phyloP scores from a whole-genome alignment of 495 filamentous ascomycete genomes.

The Trichocladium uniseriatum region DNA sequence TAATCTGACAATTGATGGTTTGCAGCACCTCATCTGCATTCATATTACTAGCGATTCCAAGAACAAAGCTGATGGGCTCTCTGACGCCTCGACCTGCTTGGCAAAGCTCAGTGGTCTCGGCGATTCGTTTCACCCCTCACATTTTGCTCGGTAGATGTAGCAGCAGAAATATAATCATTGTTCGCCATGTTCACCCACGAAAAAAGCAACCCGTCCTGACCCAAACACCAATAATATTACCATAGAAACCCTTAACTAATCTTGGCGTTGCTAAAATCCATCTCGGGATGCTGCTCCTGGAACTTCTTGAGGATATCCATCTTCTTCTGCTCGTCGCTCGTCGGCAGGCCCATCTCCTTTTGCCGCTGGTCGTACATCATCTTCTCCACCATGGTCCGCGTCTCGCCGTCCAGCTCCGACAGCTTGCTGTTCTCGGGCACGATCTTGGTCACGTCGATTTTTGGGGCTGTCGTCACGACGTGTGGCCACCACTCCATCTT shows the following conservation, averaged over 20 bases:
- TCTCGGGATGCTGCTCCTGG: slow-evolving; percentile 64
- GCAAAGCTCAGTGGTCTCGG: slow-evolving; percentile 34
- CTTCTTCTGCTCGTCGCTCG: slow-evolving; percentile 89
- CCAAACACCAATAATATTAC: too few relatives aligned
- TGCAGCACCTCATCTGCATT: slow-evolving; percentile 44
- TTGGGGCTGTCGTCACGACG: slow-evolving; percentile 72
- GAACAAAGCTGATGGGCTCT: slow-evolving; percentile 45
- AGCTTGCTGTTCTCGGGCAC: slow-evolving; percentile 84
- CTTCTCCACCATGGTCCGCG: slow-evolving; percentile 97
- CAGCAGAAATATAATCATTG: not conserved
- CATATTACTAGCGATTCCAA: slow-evolving; percentile 46
- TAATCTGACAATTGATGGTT: slow-evolving; percentile 45
- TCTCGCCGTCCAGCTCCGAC: slow-evolving; percentile 90
- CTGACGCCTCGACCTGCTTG: slow-evolving; percentile 46
- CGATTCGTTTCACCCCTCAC: slow-evolving; percentile 54
- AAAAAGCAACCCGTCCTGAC: not conserved
- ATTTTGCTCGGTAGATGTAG: slow-evolving; percentile 12
- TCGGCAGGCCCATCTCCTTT: slow-evolving; percentile 82
- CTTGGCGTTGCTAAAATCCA: slow-evolving; percentile 76
- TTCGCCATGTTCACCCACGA: not conserved
- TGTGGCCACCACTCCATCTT: slow-evolving; percentile 98
- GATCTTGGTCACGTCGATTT: slow-evolving; percentile 92
- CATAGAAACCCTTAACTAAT: too few relatives aligned
- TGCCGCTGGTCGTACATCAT: slow-evolving; percentile 99
- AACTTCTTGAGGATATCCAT: slow-evolving; percentile 86